Percentiles rank a stretch among this genome's conserved stretches.
phyloP scores from a whole-genome alignment of 1,284 basidiomycete genomes.

The Neolentinus lepideus region DNA sequence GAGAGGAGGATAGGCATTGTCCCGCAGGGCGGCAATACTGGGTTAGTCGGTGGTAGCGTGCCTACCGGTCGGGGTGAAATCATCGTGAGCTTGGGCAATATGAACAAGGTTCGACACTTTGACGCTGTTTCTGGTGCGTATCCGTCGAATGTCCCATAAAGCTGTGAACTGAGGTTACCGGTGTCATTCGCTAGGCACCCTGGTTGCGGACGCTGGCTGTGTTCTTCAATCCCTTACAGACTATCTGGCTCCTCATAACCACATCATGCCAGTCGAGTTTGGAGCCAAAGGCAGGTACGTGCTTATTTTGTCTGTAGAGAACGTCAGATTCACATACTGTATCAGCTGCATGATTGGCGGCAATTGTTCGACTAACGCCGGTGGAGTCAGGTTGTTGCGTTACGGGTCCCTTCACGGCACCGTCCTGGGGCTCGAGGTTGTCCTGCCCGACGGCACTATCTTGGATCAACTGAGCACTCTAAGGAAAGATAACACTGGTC shows the following conservation, averaged over 20 bases:
- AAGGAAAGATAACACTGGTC: constrained; percentile 97
- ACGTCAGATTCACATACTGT: constrained; percentile 3
- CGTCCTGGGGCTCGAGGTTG: constrained; percentile 96
- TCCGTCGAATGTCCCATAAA: not conserved
- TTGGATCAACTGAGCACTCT: constrained; percentile 79
- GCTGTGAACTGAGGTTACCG: not conserved
- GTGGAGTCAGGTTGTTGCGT: constrained; percentile 87
- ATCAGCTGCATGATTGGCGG: constrained; percentile 94
- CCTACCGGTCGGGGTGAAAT: constrained; percentile 82
- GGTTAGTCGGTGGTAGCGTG: constrained; percentile 94
- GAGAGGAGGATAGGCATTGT: constrained; percentile 79
- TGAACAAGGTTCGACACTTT: constrained; percentile 86
- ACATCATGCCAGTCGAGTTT: constrained; percentile 97
- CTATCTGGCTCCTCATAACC: constrained; percentile 80
- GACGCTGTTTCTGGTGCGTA: constrained; percentile 81
- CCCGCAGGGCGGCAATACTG: constrained; percentile 98
- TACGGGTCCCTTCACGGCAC: constrained; percentile 96
- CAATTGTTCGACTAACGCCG: constrained; percentile 96
- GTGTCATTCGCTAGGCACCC: constrained; percentile 39
- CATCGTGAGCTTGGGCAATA: constrained; percentile 76
- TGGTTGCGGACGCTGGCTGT: constrained; percentile 87
- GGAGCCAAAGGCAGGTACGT: constrained; percentile 93
- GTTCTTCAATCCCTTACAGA: constrained; percentile 90
- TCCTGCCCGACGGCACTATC: constrained; percentile 95
- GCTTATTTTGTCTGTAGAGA: not conserved